These are phyloP conservation scores for Cyclotella cryptica DNA, from an alignment of 108 stramenopile species.

Conservation along the genomic window DNA sequence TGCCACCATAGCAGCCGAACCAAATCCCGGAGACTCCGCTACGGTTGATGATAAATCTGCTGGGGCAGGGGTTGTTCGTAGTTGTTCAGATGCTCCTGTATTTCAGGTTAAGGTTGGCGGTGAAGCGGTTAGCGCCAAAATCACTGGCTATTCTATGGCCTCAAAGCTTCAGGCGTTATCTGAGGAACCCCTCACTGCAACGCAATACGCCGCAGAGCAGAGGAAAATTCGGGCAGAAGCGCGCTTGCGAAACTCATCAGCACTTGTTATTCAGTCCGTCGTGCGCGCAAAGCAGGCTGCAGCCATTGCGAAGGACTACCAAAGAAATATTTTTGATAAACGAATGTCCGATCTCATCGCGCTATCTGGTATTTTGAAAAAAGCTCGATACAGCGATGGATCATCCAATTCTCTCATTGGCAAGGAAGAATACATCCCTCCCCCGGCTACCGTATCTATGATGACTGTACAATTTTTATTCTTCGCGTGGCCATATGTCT, in stretches of 20 bases:
- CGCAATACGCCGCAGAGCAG: constrained; percentile 69
- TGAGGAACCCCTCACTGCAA: constrained; percentile 45
- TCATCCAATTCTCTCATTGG: not conserved
- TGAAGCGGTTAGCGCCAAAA: not conserved
- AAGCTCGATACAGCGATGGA: constrained; percentile 16
- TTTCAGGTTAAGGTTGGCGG: not conserved
- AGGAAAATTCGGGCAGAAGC: constrained; percentile 65
- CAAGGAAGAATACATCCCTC: constrained; percentile 66
- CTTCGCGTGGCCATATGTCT: constrained; percentile 57
- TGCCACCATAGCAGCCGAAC: constrained; percentile 7
- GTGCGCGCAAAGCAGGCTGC: constrained; percentile 60
- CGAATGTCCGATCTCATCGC: constrained; percentile 68
- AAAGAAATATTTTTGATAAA: constrained; percentile 53
- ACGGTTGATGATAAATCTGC: not conserved
- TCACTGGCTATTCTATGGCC: not conserved
- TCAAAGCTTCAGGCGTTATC: constrained; percentile 1
- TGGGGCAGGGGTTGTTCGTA: not conserved
- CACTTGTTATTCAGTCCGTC: constrained; percentile 64
- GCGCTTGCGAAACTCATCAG: constrained; percentile 49
- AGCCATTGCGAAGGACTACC: constrained; percentile 35
- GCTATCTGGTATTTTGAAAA: constrained; percentile 54
- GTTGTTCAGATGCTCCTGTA: constrained; percentile 5
- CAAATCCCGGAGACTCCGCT: not conserved
- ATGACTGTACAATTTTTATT: constrained; percentile 68
- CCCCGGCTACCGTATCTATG: constrained; percentile 70